Evolutionary conservation across 345 rosid genomes (phyloP).

Genomic region (Melaleuca quinquenervia): DNA sequence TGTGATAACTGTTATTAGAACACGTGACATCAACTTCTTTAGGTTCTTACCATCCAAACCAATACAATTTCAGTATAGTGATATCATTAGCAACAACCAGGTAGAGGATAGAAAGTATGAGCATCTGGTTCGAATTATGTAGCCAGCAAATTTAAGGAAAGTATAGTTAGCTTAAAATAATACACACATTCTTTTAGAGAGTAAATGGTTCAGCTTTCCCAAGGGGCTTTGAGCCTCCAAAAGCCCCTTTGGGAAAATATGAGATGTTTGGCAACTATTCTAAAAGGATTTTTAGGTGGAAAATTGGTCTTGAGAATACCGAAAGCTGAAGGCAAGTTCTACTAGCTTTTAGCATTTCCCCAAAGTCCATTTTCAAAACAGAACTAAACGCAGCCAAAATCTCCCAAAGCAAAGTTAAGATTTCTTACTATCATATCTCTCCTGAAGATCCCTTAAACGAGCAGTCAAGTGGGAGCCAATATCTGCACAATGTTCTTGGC

Average conservation of each 20-base stretch:
- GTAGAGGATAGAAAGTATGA: neutral
- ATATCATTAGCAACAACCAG: neutral
- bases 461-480: slow-evolving; percentile 68
- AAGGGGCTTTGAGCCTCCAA: no score
- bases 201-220: no score
- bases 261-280: no score
- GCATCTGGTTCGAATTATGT: neutral
- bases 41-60: neutral
- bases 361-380: no score
- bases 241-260: no score
- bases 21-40: neutral
- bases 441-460: slow-evolving; percentile 61
- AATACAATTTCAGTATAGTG: neutral
- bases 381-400: no score
- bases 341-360: no score
- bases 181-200: neutral
- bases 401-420: neutral
- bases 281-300: no score
- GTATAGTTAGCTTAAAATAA: neutral
- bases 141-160: neutral
- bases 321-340: no score
- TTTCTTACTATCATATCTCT: slow-evolving; percentile 59
- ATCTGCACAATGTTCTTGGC: slow-evolving; percentile 70
- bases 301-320: no score
- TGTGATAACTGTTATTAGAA: neutral